These are phyloP conservation scores for Fusarium nygamai DNA, from an alignment of 2,329 filamentous ascomycete genomes.

Conservation along the genomic window DNA sequence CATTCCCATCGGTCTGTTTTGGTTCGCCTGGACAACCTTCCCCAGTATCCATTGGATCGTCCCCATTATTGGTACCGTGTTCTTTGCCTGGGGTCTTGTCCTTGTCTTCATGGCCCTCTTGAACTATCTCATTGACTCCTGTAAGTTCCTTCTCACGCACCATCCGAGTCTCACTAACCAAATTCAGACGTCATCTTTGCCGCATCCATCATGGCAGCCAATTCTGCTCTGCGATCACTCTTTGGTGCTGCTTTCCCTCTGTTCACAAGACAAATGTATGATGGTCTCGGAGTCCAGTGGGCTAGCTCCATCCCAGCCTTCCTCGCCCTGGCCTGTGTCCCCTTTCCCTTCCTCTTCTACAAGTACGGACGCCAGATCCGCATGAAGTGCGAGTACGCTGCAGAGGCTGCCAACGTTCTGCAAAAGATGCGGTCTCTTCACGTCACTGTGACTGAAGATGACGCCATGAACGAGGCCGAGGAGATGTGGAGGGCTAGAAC, in stretches of 20 bases:
- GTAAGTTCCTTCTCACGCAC: fast-evolving
- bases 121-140: conserved; percentile 22
- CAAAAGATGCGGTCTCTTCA: background rate
- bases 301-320: conserved; percentile 21
- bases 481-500: conserved; percentile 3
- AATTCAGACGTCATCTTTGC: background rate
- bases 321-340: conserved; percentile 7
- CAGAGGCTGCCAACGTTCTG: background rate
- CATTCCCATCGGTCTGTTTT: conserved; percentile 6
- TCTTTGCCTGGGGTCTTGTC: conserved; percentile 14
- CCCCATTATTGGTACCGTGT: background rate
- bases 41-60: conserved; percentile 7
- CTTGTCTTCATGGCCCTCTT: conserved; percentile 15
- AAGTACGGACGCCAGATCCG: conserved; percentile 7
- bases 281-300: conserved; percentile 6
- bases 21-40: conserved; percentile 22
- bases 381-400: conserved; percentile 7
- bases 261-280: conserved; percentile 20
- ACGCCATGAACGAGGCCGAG: background rate
- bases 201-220: conserved; percentile 7
- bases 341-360: conserved; percentile 18
- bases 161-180: fast-evolving
- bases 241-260: conserved; percentile 25
- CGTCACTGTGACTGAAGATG: background rate
- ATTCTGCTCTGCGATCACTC: conserved; percentile 6